Evolutionary conservation across 2,329 filamentous ascomycete species (phyloP).

Genomic region (Lasiodiplodia sp.): DNA sequence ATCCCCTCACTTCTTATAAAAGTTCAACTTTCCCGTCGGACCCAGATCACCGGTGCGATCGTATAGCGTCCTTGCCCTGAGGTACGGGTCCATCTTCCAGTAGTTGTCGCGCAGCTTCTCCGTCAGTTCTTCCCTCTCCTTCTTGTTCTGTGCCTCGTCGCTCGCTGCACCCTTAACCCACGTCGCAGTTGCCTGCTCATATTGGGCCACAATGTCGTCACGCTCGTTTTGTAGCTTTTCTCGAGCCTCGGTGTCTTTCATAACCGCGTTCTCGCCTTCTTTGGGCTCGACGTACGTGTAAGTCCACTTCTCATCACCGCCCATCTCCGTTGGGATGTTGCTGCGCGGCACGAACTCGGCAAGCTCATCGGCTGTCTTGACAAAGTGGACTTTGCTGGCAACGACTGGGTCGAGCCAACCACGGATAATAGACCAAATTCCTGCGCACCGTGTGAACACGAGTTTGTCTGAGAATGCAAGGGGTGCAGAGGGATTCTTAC

Average conservation of each 20-base stretch:
- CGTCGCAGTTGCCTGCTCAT: conserved; percentile 74
- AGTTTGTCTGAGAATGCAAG: no score
- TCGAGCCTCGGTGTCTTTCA: conserved; percentile 69
- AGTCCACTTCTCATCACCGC: conserved; percentile 83
- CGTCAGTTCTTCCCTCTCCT: conserved; percentile 68
- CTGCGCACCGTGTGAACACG: conserved; percentile 49
- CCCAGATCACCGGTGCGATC: conserved; percentile 80
- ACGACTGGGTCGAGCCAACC: conserved; percentile 98
- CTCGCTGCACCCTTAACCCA: conserved; percentile 68
- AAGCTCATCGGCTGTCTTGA: conserved; percentile 80
- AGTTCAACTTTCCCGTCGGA: conserved; percentile 71
- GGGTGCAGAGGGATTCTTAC: conserved; percentile 54
- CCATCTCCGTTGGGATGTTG: conserved; percentile 82
- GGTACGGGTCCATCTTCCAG: conserved; percentile 87
- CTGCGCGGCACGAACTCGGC: conserved; percentile 74
- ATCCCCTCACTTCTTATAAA: conserved; percentile 63
- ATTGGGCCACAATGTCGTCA: conserved; percentile 71
- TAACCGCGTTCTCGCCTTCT: conserved; percentile 75
- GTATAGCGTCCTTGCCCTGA: conserved; percentile 83
- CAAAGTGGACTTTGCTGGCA: conserved; percentile 92
- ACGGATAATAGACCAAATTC: conserved; percentile 94
- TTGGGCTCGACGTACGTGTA: conserved; percentile 83
- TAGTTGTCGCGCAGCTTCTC: conserved; percentile 75
- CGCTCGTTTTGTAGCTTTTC: conserved; percentile 71
- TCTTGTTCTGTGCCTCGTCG: conserved; percentile 59